These are phyloP conservation scores for Scedosporium minutisporum DNA, from an alignment of 2,329 filamentous ascomycete genomes.

Conservation along the genomic window DNA sequence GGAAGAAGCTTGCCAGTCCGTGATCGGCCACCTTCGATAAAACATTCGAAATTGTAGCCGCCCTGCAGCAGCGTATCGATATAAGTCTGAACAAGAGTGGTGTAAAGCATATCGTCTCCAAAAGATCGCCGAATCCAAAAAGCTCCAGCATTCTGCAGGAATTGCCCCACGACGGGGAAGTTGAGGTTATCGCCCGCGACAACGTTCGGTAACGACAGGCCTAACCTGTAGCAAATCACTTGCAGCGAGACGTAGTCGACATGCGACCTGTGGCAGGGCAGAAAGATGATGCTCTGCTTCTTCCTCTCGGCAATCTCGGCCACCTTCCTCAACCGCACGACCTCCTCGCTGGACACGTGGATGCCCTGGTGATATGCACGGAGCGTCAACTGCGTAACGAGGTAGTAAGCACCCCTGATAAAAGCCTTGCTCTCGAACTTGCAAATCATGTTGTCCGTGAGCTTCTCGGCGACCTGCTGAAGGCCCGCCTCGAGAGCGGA, in stretches of 20 bases:
- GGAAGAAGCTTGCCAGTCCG: constrained; percentile 87
- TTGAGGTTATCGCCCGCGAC: constrained; percentile 96
- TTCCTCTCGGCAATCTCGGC: constrained; percentile 74
- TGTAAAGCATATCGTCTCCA: constrained; percentile 83
- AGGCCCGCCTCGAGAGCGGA: constrained; percentile 63
- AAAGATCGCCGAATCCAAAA: constrained; percentile 96
- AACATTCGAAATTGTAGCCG: constrained; percentile 93
- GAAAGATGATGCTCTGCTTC: constrained; percentile 90
- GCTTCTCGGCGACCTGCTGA: constrained; percentile 70
- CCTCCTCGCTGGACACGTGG: constrained; percentile 91
- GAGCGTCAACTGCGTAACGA: constrained; percentile 78
- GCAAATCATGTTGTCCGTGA: constrained; percentile 95
- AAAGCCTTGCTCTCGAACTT: constrained; percentile 96
- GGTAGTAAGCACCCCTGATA: constrained; percentile 84
- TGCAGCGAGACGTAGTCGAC: constrained; percentile 95
- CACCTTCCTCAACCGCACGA: constrained; percentile 69
- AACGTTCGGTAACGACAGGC: constrained; percentile 79
- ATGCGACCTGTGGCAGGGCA: constrained; percentile 90
- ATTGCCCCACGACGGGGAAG: constrained; percentile 79
- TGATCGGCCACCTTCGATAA: constrained; percentile 90
- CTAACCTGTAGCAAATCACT: constrained; percentile 88
- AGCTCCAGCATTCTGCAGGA: constrained; percentile 89
- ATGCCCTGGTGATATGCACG: constrained; percentile 95
- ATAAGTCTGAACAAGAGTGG: constrained; percentile 88
- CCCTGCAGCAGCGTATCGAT: constrained; percentile 85